Evolutionary conservation across 2,329 filamentous ascomycete genomes (phyloP), one percentile per base, ranked within the genome.

Genomic region (Hypoxylon sp.): DNA sequence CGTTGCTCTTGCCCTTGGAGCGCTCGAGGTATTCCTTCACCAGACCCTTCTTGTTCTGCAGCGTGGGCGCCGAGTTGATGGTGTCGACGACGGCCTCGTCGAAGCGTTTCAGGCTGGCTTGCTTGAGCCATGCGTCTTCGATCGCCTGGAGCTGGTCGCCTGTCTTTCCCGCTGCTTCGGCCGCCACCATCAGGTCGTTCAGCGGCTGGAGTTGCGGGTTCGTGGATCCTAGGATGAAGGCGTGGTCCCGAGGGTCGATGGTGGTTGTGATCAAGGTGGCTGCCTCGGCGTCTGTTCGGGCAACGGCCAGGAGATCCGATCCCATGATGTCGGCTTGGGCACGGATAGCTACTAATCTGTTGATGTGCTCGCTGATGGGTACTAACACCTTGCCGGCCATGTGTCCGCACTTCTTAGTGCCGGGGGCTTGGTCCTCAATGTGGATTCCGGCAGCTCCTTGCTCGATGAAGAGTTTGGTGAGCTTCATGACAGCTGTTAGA

Each of bases 261-360:
- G 91, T 96, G 23, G 90, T 93, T 59, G 91, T 96, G 78, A 99
- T 96, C 65, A 99, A 87, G 3, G 94, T 99, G 23, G 94, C 94
- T 44, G 94, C 94, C 79, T 99, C 94, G 63, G 94, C 95, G 75
- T 99, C 94, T 51, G 94, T 99, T 67, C 94, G 88, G 44, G 94
- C 94, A 60, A 99, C 86, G 62, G 91, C 90, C 27, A 99, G 77
- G 56, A 99, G 87, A 69, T 99, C 91, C 57, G 85, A 82, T 59
- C 90, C 94, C 94, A 99, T 97, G 68, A 99, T 97, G 70, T 99
- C 94, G 63, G 94, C 93, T 76, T 99, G 94, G 3, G 94, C 93
- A 54, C 94, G 88, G 71, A 99, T 97, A 63, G 94, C 92, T 40
- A 99, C 91, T 45, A 99, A 81, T 46, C 94, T 88, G 79, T 97